Conservation (phyloP, 2,329 filamentous ascomycete genomes). For the Monilinia fructicola region DNA sequence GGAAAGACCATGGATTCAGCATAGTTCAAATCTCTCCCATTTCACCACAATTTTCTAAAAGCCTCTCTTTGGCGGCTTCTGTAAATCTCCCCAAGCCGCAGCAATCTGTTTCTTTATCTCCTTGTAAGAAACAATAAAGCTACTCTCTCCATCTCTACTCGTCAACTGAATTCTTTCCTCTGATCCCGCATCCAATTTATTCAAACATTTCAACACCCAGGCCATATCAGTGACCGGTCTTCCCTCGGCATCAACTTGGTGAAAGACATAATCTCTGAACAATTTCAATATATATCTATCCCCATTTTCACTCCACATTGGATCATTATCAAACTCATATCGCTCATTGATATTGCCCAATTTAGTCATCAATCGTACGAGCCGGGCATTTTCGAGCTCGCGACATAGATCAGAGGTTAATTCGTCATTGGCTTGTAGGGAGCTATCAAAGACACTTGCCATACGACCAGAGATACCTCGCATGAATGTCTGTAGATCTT, state of each 20-base stretch:
- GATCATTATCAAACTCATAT: constrained; percentile 76
- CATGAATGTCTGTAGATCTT: constrained; percentile 78
- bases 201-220: constrained; percentile 82
- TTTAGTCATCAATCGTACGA: constrained; percentile 78
- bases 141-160: constrained; percentile 86
- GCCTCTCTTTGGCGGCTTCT: constrained; percentile 28
- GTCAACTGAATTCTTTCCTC: constrained; percentile 85
- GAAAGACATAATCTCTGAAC: constrained; percentile 96
- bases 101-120: constrained; percentile 72
- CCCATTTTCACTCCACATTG: constrained; percentile 85
- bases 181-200: constrained; percentile 86
- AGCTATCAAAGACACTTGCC: constrained; percentile 71
- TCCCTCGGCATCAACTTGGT: constrained; percentile 84
- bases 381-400: constrained; percentile 86
- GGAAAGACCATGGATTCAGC: not conserved
- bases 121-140: constrained; percentile 85
- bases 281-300: constrained; percentile 91
- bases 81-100: constrained; percentile 57
- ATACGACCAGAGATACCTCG: constrained; percentile 76
- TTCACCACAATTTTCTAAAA: not conserved
- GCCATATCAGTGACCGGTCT: constrained; percentile 82
- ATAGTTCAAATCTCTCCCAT: not conserved
- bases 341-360: constrained; percentile 87
- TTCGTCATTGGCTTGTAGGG: constrained; percentile 76
- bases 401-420: constrained; percentile 68